Evolutionary conservation across 305 asterid species (phyloP).

Genomic region (Lippia alba): DNA sequence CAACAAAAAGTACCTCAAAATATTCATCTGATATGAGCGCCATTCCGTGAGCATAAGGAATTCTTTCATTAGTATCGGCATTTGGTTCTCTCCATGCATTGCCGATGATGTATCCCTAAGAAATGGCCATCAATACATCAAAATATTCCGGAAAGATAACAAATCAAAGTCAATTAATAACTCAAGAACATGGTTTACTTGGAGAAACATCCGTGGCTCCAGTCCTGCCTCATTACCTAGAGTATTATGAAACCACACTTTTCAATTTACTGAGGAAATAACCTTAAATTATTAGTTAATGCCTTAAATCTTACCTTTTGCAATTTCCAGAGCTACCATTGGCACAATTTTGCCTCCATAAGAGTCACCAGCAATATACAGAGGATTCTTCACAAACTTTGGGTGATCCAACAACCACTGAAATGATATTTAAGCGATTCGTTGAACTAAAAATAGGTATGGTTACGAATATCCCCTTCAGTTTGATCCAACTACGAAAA

Average conservation of each 20-base stretch:
- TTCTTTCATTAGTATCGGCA: slow-evolving; percentile 35
- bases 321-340: slow-evolving; percentile 48
- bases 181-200: slow-evolving; percentile 36
- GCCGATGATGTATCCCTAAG: slow-evolving; percentile 64
- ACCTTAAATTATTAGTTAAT: too few relatives aligned
- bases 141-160: neutral
- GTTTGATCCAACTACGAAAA: too few relatives aligned
- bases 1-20: slow-evolving; percentile 46
- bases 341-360: slow-evolving; percentile 58
- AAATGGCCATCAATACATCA: neutral
- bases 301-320: slow-evolving; percentile 36
- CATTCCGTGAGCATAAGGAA: slow-evolving; percentile 62
- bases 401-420: slow-evolving; percentile 63
- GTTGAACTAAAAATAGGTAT: too few relatives aligned
- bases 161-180: neutral
- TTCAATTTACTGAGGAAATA: too few relatives aligned
- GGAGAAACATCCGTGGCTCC: slow-evolving; percentile 46
- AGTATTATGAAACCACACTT: neutral
- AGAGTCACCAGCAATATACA: slow-evolving; percentile 59
- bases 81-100: slow-evolving; percentile 33
- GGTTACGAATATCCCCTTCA: too few relatives aligned
- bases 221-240: slow-evolving; percentile 59
- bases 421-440: neutral
- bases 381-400: slow-evolving; percentile 41
- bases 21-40: slow-evolving; percentile 64